Percentiles rank a stretch among this genome's conserved stretches.
Conservation (phyloP, 129 eudicot species). For the Artemisia argyi region DNA sequence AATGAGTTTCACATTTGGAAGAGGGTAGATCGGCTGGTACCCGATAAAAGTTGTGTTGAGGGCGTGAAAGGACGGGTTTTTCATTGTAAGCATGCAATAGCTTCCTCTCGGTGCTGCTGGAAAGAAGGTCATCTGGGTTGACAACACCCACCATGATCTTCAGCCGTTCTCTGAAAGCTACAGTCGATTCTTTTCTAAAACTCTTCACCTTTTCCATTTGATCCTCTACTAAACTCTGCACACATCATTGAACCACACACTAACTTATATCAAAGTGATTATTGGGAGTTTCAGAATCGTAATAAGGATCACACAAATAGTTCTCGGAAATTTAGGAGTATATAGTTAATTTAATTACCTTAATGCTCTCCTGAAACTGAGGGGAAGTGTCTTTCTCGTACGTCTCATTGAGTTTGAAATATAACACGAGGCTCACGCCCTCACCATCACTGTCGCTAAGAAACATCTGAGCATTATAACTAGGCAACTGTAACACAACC, state of each 20-base stretch:
- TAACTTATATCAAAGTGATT: not conserved
- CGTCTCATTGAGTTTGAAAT: slow-evolving; percentile 50
- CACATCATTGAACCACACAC: not conserved
- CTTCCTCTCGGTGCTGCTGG: slow-evolving; percentile 75
- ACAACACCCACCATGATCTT: slow-evolving; percentile 87
- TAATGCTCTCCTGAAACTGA: slow-evolving; percentile 59
- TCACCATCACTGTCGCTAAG: slow-evolving; percentile 84
- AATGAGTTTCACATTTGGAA: not conserved
- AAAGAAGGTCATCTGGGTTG: slow-evolving; percentile 83
- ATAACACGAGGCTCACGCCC: slow-evolving; percentile 86
- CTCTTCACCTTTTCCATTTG: slow-evolving; percentile 70
- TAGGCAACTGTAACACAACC: slow-evolving; percentile 61
- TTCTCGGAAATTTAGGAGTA: too few species aligned
- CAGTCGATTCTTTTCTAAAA: slow-evolving; percentile 61
- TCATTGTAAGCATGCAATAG: slow-evolving; percentile 85
- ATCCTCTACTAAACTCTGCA: slow-evolving; percentile 71
- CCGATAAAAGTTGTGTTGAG: slow-evolving; percentile 89
- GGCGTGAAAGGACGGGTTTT: slow-evolving; percentile 95
- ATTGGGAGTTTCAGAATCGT: too few species aligned
- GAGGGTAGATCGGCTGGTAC: slow-evolving; percentile 25
- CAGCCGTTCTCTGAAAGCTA: slow-evolving; percentile 78
- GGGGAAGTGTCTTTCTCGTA: slow-evolving; percentile 54
- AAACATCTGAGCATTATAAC: slow-evolving; percentile 82
- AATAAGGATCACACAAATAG: too few species aligned
- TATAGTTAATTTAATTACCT: slow-evolving; percentile 44